A percentile compares a stretch with the other conserved stretches of the same genome.
These are phyloP conservation scores for Vitis rupestris DNA, from an alignment of 164 flowering plant genomes.

Conservation along the genomic window DNA sequence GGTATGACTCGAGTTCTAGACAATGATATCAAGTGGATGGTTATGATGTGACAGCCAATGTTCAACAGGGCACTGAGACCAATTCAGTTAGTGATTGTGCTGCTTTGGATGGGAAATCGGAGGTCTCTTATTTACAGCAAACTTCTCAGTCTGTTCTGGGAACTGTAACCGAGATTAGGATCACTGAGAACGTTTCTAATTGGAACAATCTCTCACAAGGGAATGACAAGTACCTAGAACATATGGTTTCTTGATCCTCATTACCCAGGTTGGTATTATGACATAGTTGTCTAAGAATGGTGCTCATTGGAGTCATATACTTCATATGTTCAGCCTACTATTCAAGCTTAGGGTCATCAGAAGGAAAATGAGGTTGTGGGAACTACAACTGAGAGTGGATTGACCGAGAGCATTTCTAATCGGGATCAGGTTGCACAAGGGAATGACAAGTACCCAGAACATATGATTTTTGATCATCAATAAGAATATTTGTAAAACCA, in stretches of 20 bases:
- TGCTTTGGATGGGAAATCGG: too few species aligned
- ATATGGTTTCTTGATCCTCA: constrained; percentile 91
- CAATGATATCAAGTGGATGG: too few species aligned
- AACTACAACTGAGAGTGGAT: constrained; percentile 38
- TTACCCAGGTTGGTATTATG: constrained; percentile 94
- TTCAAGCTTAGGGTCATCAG: constrained; percentile 33
- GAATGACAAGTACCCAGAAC: constrained; percentile 59
- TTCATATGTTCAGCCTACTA: constrained; percentile 31
- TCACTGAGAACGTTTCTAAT: constrained; percentile 34
- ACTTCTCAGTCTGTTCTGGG: too few species aligned
- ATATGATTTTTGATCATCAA: constrained; percentile 93
- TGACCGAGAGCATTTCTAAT: constrained; percentile 28
- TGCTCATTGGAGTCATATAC: constrained; percentile 51
- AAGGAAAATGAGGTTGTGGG: constrained; percentile 35
- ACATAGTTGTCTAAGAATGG: constrained; percentile 72
- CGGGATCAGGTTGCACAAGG: constrained; percentile 27
- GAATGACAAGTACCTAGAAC: constrained; percentile 59
- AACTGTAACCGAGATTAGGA: too few species aligned
- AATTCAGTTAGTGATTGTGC: too few species aligned
- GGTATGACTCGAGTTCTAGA: too few species aligned
- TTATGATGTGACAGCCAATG: too few species aligned
- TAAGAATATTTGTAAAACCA: too few species aligned
- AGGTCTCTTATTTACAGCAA: too few species aligned
- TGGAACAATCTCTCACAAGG: constrained; percentile 57
- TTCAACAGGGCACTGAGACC: too few species aligned